A percentile compares a stretch with the other conserved stretches of the same genome.
These are phyloP conservation scores for Neostapfia colusana DNA, from an alignment of 176 grass and related monocot species.

Conservation along the genomic window DNA sequence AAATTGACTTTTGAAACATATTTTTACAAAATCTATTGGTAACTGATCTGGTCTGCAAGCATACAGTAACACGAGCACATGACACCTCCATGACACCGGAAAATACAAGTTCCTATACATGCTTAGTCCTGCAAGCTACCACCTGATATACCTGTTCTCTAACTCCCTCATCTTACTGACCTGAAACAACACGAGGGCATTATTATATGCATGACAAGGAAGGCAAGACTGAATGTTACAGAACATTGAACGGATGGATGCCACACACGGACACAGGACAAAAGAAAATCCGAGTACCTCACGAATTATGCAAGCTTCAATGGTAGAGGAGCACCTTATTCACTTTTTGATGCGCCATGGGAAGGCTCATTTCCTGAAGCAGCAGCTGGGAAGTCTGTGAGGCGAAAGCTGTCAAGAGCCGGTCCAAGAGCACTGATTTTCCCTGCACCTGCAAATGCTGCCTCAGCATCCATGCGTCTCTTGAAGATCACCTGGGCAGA, in stretches of 20 bases:
- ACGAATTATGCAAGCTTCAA: slow-evolving; percentile 6
- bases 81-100: slow-evolving; percentile 15
- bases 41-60: slow-evolving; percentile 19
- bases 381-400: slow-evolving; percentile 50
- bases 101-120: slow-evolving; percentile 37
- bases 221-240: not conserved
- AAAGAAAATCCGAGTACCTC: slow-evolving; percentile 18
- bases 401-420: slow-evolving; percentile 52
- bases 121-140: slow-evolving; percentile 33
- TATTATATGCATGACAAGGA: not conserved
- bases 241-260: not conserved
- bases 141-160: slow-evolving; percentile 9
- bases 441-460: slow-evolving; percentile 56
- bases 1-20: slow-evolving; percentile 26
- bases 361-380: slow-evolving; percentile 20
- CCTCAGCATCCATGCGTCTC: slow-evolving; percentile 63
- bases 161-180: not conserved
- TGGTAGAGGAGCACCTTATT: slow-evolving; percentile 15
- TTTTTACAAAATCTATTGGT: slow-evolving; percentile 38
- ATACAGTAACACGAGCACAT: slow-evolving; percentile 19
- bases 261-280: not conserved
- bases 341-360: slow-evolving; percentile 8
- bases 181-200: slow-evolving; percentile 28
- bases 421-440: slow-evolving; percentile 58
- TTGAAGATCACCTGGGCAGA: slow-evolving; percentile 62